Percentiles rank a stretch among this genome's conserved stretches.
phyloP scores from a whole-genome alignment of 1,139 yeast genomes.

The Pneumocystis jirovecii region DNA sequence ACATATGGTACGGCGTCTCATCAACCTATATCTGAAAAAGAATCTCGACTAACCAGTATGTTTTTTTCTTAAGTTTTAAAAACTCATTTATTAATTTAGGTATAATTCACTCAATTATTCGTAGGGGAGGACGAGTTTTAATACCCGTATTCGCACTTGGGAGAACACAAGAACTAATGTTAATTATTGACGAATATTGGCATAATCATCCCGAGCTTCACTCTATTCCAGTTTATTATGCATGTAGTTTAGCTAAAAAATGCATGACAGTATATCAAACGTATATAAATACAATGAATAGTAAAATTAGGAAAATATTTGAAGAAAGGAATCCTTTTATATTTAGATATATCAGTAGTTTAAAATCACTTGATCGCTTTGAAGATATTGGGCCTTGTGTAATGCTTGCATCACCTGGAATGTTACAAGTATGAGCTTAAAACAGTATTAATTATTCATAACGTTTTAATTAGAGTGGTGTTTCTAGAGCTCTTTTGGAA shows the following conservation, averaged over 20 bases:
- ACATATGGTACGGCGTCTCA: slow-evolving; percentile 97
- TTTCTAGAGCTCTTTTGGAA: slow-evolving; percentile 77
- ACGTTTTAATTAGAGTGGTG: slow-evolving; percentile 40
- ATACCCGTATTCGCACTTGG: slow-evolving; percentile 95
- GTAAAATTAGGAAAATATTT: slow-evolving; percentile 62
- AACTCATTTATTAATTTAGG: slow-evolving; percentile 15
- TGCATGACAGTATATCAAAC: slow-evolving; percentile 97
- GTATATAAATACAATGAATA: slow-evolving; percentile 94
- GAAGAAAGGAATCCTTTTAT: slow-evolving; percentile 74
- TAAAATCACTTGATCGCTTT: slow-evolving; percentile 65
- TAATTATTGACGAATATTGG: slow-evolving; percentile 93
- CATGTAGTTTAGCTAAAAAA: slow-evolving; percentile 82
- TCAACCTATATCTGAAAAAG: slow-evolving; percentile 78
- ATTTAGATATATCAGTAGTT: slow-evolving; percentile 69
- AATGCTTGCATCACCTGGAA: slow-evolving; percentile 93
- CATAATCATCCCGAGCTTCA: slow-evolving; percentile 68
- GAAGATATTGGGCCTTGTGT: slow-evolving; percentile 95
- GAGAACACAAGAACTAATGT: slow-evolving; percentile 81
- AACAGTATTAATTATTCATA: not conserved
- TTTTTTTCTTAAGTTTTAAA: not conserved
- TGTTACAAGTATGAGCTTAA: slow-evolving; percentile 45
- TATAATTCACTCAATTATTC: slow-evolving; percentile 66
- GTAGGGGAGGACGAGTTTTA: slow-evolving; percentile 81
- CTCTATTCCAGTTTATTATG: slow-evolving; percentile 69
- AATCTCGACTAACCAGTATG: slow-evolving; percentile 48